Conservation (phyloP, 495 filamentous ascomycete genomes). For the Hyphodiscus hymeniophilus region DNA sequence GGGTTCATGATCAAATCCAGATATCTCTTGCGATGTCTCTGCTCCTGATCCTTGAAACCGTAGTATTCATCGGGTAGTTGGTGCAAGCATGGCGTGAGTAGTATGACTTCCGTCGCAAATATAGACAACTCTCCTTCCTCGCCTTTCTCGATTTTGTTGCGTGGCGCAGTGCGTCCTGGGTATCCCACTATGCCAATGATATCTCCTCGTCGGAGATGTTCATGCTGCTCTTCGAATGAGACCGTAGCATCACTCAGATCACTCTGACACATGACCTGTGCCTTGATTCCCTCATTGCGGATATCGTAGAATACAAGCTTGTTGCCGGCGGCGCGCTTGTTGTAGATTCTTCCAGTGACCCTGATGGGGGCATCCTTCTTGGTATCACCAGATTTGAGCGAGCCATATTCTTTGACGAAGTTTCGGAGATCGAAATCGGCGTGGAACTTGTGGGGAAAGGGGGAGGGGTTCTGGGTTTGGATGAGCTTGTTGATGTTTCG, state of each 20-base stretch:
- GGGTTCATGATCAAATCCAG: constrained; percentile 97
- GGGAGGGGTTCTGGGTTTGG: constrained; percentile 71
- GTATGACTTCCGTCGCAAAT: constrained; percentile 77
- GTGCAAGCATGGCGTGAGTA: constrained; percentile 87
- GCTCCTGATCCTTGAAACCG: constrained; percentile 91
- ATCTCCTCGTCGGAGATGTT: constrained; percentile 82
- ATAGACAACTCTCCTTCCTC: constrained; percentile 86
- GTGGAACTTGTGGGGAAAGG: constrained; percentile 97
- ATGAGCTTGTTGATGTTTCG: constrained; percentile 78
- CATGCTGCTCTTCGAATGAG: constrained; percentile 79
- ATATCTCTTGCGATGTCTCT: constrained; percentile 82
- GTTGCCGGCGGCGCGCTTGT: constrained; percentile 70
- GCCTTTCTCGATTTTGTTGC: constrained; percentile 58
- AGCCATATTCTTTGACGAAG: constrained; percentile 64
- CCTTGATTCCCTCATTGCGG: constrained; percentile 69
- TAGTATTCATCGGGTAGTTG: constrained; percentile 88
- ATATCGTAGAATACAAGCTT: constrained; percentile 95
- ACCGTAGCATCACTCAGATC: constrained; percentile 49
- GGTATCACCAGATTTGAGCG: constrained; percentile 79
- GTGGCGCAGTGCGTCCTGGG: constrained; percentile 82
- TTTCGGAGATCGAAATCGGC: constrained; percentile 70
- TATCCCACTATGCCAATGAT: constrained; percentile 83
- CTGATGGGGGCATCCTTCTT: constrained; percentile 62
- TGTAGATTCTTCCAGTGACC: constrained; percentile 80
- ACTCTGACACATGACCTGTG: constrained; percentile 88